Evolutionary conservation across 2,329 filamentous ascomycete species (phyloP).

Genomic region (Ceratocystis ficicola): DNA sequence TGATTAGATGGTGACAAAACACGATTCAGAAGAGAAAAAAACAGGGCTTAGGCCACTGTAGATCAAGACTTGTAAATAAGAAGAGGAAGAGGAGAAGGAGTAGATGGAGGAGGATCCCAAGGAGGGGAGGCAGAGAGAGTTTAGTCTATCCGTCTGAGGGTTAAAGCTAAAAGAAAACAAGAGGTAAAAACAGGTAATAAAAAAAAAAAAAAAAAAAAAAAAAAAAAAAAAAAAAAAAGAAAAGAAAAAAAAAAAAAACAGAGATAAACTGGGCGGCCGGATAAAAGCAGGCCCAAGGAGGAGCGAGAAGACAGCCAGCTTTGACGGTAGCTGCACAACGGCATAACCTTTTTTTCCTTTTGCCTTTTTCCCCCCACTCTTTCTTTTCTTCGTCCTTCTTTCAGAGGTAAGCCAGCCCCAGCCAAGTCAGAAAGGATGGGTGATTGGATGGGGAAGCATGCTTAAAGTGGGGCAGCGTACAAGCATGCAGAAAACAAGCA

Average conservation of each 20-base stretch:
- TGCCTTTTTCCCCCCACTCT: neutral
- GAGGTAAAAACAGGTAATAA: neutral
- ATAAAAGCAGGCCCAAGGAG: neutral
- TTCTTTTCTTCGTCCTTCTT: neutral
- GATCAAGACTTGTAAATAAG: slow-evolving; percentile 6
- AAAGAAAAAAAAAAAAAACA: slow-evolving; percentile 10
- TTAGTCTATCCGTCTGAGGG: too few relatives aligned
- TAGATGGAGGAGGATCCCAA: neutral
- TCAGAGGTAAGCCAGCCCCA: neutral
- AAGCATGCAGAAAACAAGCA: neutral
- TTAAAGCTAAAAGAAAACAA: slow-evolving; percentile 7
- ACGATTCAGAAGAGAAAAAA: neutral
- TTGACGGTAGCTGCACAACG: slow-evolving; percentile 1
- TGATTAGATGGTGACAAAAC: slow-evolving; percentile 1
- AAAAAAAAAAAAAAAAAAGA: slow-evolving; percentile 11
- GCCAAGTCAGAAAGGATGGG: neutral
- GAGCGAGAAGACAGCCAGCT: slow-evolving; percentile 9
- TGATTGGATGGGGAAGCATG: slow-evolving; percentile 4
- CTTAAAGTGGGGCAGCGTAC: neutral
- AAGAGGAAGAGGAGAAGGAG: neutral
- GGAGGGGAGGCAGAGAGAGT: neutral
- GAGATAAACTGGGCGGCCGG: slow-evolving; percentile 8
- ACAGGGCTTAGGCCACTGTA: slow-evolving; percentile 13
- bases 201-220: slow-evolving; percentile 8
- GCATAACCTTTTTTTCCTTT: neutral